Evolutionary conservation across 805 yeast species (phyloP), one percentile per base, ranked within the genome.

Genomic region (Pichia rugopelliculosa): DNA sequence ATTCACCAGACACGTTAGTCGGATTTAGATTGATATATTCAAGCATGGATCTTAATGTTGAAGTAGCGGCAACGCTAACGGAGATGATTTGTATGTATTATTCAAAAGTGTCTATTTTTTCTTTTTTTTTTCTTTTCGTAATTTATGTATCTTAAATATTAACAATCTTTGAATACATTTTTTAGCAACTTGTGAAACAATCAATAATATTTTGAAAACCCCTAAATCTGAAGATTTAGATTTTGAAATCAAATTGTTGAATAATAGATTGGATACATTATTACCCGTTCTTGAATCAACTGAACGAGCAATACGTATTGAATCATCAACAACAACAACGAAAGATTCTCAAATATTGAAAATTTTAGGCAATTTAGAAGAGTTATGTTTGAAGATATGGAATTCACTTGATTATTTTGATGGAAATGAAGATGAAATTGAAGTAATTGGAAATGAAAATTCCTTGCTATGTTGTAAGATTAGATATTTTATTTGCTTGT

Each of bases 401-500:
- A 72, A 72, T 49, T 43, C 61, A 1, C 49, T 65, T 1, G 50
- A 67, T 0, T 30, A 41, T 15, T 33, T 26, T 10, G 44, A 20
- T 33, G 45, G 44, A 22, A 13, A 47, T 62, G 4, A 49, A 58
- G 45, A 67, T 60, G 40, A 44, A 56, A 1, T 41, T 39, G 6
- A 13, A 7, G 58, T 42, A n/a, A 25, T 50, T 45, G 45, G 36
- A 22, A 9, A 13, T n/a, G 10, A 22, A 39, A 7, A 40, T 44
- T 36, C 18, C 6, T 12, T 34, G 33, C 10, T 37, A 45, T 26
- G 20, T 26, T 13, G 27, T 34, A 13, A 38, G 25, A 3, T 52
- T 60, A 66, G 61, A 42, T 51, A 62, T 26, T 68, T 68, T 53
- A 55, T 66, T 1, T 50, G 66, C 13, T 42, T 69, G 18, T 41